Evolutionary conservation across 106 monocot species (phyloP), one percentile per base, ranked within the genome.

Genomic region (Narthecium ossifragum): DNA sequence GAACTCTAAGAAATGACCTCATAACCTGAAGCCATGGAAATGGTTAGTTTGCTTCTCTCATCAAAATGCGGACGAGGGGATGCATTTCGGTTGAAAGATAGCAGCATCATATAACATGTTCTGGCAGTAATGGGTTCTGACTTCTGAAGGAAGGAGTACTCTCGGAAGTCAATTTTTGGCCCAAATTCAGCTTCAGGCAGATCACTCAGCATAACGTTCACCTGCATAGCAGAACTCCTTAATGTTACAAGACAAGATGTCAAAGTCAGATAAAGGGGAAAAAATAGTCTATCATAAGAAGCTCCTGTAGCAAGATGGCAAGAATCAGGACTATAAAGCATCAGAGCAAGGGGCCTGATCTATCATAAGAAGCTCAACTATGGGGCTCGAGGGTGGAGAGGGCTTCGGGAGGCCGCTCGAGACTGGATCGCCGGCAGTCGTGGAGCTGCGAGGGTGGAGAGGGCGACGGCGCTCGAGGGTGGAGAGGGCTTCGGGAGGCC

Each of bases 111-210:
- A 6, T 73, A 64, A 88, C 93, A 62, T 77, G 40, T 32, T 63
- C 69, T 11, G 93, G 73, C 36, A 93, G 53, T 51, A 58, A 73
- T 28, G 85, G 82, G 64, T 93, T 93, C 39, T n/a, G n/a, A n/a
- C n/a, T n/a, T n/a, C n/a, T 93, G 64, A 57, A 93, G 75, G 64
- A 92, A 92, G 15, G 86, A 87, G 50, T 92, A 80, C 57, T 87
- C 93, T 62, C 85, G 79, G 62, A 93, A 85, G 66, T 80, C 82
- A 77, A 93, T 93, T 38, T 26, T 63, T 17, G 74, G 61, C 26
- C 93, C 93, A 73, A 85, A 93, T 61, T 88, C 93, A 45, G 36
- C 76, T 62, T 85, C 71, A 51, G 82, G 55, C 57, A 82, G 63
- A 6, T 73, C 66, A 24, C 58, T 73, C 32, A 86, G 41, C 96